These are phyloP conservation scores for Basipetospora chlamydospora DNA, from an alignment of 2,329 filamentous ascomycete genomes.

Conservation along the genomic window DNA sequence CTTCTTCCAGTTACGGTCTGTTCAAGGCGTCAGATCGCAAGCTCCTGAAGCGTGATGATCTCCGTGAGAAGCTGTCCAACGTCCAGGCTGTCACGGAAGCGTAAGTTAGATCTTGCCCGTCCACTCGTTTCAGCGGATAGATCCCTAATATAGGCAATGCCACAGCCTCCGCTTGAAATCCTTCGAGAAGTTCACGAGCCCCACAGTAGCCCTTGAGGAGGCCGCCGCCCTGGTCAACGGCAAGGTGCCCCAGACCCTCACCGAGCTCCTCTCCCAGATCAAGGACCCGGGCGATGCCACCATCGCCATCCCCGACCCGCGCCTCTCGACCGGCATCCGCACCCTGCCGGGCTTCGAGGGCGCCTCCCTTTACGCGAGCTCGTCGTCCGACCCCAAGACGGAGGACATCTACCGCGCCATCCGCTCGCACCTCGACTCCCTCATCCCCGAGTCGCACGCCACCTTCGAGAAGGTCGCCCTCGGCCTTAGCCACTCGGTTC, in stretches of 20 bases:
- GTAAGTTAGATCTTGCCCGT: conserved; percentile 38
- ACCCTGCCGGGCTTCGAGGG: conserved; percentile 82
- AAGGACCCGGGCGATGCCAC: conserved; percentile 98
- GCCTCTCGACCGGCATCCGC: conserved; percentile 81
- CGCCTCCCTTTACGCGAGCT: conserved; percentile 62
- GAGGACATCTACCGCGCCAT: conserved; percentile 89
- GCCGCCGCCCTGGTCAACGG: conserved; percentile 78
- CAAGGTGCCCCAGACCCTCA: conserved; percentile 82
- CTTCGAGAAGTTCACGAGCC: conserved; percentile 95
- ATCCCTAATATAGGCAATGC: conserved; percentile 7
- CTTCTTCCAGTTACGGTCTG: conserved; percentile 64
- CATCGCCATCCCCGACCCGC: conserved; percentile 83
- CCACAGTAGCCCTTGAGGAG: conserved; percentile 79
- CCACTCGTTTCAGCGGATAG: too few relatives aligned
- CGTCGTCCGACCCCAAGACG: conserved; percentile 56
- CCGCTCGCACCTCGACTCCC: conserved; percentile 73
- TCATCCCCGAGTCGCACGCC: conserved; percentile 74
- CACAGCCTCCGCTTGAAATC: conserved; percentile 82
- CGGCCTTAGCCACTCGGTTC: conserved; percentile 92
- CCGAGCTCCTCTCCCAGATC: conserved; percentile 69
- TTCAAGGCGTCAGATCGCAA: conserved; percentile 99
- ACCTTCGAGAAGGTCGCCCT: conserved; percentile 90
- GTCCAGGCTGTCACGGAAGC: conserved; percentile 77
- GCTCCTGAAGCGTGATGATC: conserved; percentile 74
- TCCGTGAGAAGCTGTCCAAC: conserved; percentile 59